These are phyloP conservation scores for Zymoseptoria ardabiliae DNA, from an alignment of 2,329 filamentous ascomycete species.

Conservation along the genomic window DNA sequence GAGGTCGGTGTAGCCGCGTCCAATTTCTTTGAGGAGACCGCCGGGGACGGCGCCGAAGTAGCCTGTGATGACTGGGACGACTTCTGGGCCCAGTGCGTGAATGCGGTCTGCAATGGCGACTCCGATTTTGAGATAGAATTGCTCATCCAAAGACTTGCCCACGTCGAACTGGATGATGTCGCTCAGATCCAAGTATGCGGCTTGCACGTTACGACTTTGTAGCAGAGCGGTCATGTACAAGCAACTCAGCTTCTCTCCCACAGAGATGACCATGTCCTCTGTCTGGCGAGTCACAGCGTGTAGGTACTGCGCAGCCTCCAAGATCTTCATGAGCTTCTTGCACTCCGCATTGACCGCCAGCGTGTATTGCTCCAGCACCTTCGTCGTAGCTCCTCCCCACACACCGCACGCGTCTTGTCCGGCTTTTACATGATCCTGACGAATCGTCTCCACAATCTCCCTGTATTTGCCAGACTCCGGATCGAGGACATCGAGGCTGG, in stretches of 20 bases:
- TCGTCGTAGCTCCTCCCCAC: conserved; percentile 21
- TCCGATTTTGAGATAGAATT: conserved; percentile 41
- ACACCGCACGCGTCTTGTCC: conserved; percentile 44
- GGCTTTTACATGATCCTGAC: conserved; percentile 70
- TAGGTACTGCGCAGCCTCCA: conserved; percentile 54
- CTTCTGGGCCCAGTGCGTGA: conserved; percentile 36
- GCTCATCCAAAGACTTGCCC: conserved; percentile 38
- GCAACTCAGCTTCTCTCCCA: conserved; percentile 93
- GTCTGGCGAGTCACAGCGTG: conserved; percentile 45
- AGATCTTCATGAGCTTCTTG: conserved; percentile 66
- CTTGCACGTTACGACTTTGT: conserved; percentile 70
- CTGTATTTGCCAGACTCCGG: conserved; percentile 52
- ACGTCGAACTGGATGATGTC: conserved; percentile 63
- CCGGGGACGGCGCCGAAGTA: conserved; percentile 94
- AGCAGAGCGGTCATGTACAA: conserved; percentile 81
- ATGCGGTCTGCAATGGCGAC: conserved; percentile 37
- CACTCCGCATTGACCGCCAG: conserved; percentile 71
- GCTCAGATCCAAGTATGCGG: conserved; percentile 84
- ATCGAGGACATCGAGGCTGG: conserved; percentile 38
- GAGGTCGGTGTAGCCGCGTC: conserved; percentile 91
- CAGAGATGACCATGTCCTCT: conserved; percentile 73
- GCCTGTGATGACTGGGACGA: conserved; percentile 58
- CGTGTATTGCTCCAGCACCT: conserved; percentile 49
- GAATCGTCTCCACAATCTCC: conserved; percentile 71
- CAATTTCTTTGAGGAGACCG: conserved; percentile 83